phyloP scores from a whole-genome alignment of 495 filamentous ascomycete genomes.

The Annulohypoxylon bovei region DNA sequence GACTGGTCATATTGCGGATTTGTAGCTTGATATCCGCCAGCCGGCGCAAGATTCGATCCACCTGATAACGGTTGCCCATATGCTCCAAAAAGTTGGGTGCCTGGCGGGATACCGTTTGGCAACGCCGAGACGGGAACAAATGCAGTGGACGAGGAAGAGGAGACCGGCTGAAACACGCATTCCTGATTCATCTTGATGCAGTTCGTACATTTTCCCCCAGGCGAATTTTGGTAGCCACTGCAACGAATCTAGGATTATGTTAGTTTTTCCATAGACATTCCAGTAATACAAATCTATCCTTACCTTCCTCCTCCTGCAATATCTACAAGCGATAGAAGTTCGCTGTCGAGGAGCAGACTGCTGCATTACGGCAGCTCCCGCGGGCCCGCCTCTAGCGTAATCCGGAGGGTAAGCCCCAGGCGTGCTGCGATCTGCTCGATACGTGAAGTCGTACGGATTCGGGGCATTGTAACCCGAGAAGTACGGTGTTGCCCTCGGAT shows the following conservation, averaged over 20 bases:
- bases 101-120: conserved; percentile 59
- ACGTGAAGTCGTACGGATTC: conserved; percentile 41
- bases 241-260: conserved; percentile 56
- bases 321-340: conserved; percentile 63
- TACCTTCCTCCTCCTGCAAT: conserved; percentile 63
- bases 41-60: conserved; percentile 33
- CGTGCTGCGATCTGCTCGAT: conserved; percentile 33
- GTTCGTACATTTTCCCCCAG: conserved; percentile 61
- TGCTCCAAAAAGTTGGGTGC: conserved; percentile 59
- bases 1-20: conserved; percentile 48
- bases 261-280: conserved; percentile 13
- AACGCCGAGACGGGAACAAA: conserved; percentile 62
- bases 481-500: conserved; percentile 34
- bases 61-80: conserved; percentile 58
- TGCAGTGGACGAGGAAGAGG: conserved; percentile 56
- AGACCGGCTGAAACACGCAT: conserved; percentile 62
- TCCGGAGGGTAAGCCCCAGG: conserved; percentile 37
- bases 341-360: conserved; percentile 60
- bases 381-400: conserved; percentile 39
- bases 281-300: conserved; percentile 2
- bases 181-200: conserved; percentile 62
- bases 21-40: conserved; percentile 42
- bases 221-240: conserved; percentile 61
- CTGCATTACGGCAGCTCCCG: conserved; percentile 45
- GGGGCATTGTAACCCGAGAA: conserved; percentile 25